These are phyloP conservation scores for Hemisphaericaspora subhashii DNA, from an alignment of 1,139 yeast genomes.

Conservation along the genomic window DNA sequence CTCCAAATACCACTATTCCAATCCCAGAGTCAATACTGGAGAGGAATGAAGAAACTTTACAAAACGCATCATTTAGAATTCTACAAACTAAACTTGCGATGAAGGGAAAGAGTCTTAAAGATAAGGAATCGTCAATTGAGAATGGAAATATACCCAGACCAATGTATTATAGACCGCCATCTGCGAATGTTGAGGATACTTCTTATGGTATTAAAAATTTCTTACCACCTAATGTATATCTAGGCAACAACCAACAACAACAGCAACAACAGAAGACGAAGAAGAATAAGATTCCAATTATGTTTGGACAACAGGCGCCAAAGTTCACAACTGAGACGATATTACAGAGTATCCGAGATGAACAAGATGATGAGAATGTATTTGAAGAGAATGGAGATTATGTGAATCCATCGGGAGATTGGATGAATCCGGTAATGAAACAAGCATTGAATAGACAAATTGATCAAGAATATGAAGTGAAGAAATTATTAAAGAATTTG, in stretches of 20 bases:
- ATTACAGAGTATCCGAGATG: conserved; percentile 11
- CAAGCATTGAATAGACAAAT: conserved; percentile 39
- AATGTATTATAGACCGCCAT: conserved; percentile 38
- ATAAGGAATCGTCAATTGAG: conserved; percentile 1
- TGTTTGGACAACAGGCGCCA: conserved; percentile 7
- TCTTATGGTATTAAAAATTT: conserved; percentile 32
- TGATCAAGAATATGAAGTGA: conserved; percentile 29
- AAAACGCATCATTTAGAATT: conserved; percentile 13
- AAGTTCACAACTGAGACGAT: conserved; percentile 5
- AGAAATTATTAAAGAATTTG: conserved; percentile 21
- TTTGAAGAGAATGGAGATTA: conserved; percentile 12
- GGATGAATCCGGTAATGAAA: conserved; percentile 41
- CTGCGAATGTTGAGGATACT: conserved; percentile 26
- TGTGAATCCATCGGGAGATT: conserved; percentile 40
- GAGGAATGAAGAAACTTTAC: conserved; percentile 4
- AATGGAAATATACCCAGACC: conserved; percentile 20
- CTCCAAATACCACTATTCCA: too few species aligned
- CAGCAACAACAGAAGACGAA: conserved; percentile 2
- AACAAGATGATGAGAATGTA: conserved; percentile 14
- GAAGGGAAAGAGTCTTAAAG: conserved; percentile 2
- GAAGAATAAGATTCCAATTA: conserved; percentile 18
- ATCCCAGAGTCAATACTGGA: neutral
- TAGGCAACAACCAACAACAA: conserved; percentile 1
- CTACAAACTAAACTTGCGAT: conserved; percentile 14
- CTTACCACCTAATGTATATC: conserved; percentile 29